Evolutionary conservation across 805 yeast species (phyloP), one percentile per base, ranked within the genome.

Genomic region (Starmerella powellii): DNA sequence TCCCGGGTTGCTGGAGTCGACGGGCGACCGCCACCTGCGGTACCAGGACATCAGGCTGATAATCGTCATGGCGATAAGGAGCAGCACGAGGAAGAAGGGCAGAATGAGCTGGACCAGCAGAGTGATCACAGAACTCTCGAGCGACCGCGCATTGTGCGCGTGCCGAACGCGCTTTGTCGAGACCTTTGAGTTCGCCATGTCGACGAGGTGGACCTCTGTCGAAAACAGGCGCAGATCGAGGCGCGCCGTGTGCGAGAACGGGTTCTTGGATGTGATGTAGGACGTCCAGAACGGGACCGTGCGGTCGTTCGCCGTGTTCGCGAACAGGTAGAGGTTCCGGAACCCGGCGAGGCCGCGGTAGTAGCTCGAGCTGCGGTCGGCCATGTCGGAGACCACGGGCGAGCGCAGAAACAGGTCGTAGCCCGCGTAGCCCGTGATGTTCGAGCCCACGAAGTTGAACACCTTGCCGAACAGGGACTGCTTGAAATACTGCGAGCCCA

Each of bases 211-310:
- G 18, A 51, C 48, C 4, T 28, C 16, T 5, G 28, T 11, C 17
- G 42, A 41, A 20, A 27, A 43, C 39, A 65, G 67, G 5, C 66
- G 63, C 28, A 51, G 43, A 66, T 68, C 38, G 72, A 57, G 16
- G 56, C 55, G 37, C 69, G 70, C 70, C 73, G 71, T 37, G 62
- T 65, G 62, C 28, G 76, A 76, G 57, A 85, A 86, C 1, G 95
- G 94, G 42, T 82, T 75, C 46, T 69, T 71, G 24, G 76, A 69
- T 3, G 88, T 69, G 44, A 88, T 79, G 59, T 68, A 86, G 0
- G 94, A 70, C 0, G 96, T 84, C 62, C 76, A 82, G 59, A 85
- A 88, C 13, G 88, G 79, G 6, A 87, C 97, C 0, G 94, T 74
- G 45, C 95, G 68, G 60, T 87, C 97, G 56, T 82, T 78, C 42